Evolutionary conservation across 257 asterid species (phyloP), one percentile per base, ranked within the genome.

Genomic region (Lycium ferocissimum): DNA sequence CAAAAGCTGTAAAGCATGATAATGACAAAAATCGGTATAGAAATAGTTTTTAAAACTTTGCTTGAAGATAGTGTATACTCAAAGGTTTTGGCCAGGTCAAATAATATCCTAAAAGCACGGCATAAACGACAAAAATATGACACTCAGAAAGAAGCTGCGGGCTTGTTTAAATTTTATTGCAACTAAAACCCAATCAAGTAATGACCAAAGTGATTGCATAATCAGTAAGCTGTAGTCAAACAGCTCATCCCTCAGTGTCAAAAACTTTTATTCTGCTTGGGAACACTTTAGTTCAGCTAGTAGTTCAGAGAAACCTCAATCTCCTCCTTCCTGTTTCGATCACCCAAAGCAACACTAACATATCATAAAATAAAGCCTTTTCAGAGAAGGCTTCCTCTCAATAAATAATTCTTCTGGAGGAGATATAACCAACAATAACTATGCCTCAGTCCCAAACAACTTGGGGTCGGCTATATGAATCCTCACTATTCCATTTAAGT

Each of bases 111-210:
- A 51, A 22, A 76, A 26, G 61, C 45, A 26, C 45, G 7, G 26
- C 63, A 76, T 51, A 51, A 45, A 76, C 82, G 26, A 76, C 63
- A 15, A 13, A 63, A 51, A 13, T 38, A 76, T 26, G 5, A 76
- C 82, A 22, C 82, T 51, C 22, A 51, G 1, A 76, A 40, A 76
- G 58, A 14, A 13, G 14, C 5, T 22, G 82, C 45, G 14, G 47
- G 63, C 63, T 13, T 70, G 4, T 70, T 67, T 17, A 70, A 38
- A 17, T 3, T 17, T 40, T 51, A 22, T 51, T 76, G 82, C 47
- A 51, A 76, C 82, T 49, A 73, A 73, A 73, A 76, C 82, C 18
- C 63, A 51, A 51, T 49, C 63, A 51, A 49, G 82, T 76, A 20
- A 76, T 13, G 45, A 76, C 26, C 26, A 76, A 26, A 22, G 63